Evolutionary conservation across 2,329 filamentous ascomycete genomes (phyloP).

Genomic region (Thielaviopsis populi): DNA sequence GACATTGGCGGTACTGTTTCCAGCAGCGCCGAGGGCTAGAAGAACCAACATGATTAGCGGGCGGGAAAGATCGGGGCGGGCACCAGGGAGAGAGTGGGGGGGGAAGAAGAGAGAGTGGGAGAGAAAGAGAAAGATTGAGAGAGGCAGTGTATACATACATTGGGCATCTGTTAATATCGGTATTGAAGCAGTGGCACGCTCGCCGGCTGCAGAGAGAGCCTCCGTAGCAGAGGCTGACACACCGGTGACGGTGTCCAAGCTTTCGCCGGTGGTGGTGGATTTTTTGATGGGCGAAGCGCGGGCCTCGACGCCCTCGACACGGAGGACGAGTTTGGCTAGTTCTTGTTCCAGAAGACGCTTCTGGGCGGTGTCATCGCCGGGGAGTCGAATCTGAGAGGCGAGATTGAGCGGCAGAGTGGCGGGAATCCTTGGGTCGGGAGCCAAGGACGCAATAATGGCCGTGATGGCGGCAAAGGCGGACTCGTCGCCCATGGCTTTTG

Average conservation of each 20-base stretch:
- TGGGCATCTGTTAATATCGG: slow-evolving; percentile 32
- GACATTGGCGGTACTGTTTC: slow-evolving; percentile 71
- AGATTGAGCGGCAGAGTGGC: slow-evolving; percentile 28
- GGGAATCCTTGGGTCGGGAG: slow-evolving; percentile 29
- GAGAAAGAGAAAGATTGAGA: too few relatives aligned
- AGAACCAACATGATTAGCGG: slow-evolving; percentile 52
- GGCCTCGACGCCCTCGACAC: slow-evolving; percentile 71
- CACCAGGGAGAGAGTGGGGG: slow-evolving; percentile 42
- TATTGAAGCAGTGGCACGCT: slow-evolving; percentile 26
- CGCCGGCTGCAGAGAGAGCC: slow-evolving; percentile 44
- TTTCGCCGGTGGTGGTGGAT: background rate
- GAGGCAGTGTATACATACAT: slow-evolving; percentile 22
- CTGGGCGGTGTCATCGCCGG: slow-evolving; percentile 57
- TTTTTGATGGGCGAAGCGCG: slow-evolving; percentile 45
- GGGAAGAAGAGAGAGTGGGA: slow-evolving; percentile 43
- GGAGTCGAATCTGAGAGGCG: slow-evolving; percentile 48
- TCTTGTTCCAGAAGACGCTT: slow-evolving; percentile 73
- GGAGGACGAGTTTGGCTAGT: slow-evolving; percentile 58
- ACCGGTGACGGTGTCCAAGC: slow-evolving; percentile 45
- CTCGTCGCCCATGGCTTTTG: slow-evolving; percentile 35
- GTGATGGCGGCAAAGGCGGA: slow-evolving; percentile 38
- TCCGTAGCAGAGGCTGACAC: slow-evolving; percentile 63
- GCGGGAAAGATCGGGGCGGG: too few relatives aligned
- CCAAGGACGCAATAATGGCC: slow-evolving; percentile 39
- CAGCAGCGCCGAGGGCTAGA: slow-evolving; percentile 65